Conservation (phyloP, 164 flowering plant species). For the Cinnamomum micranthum region DNA sequence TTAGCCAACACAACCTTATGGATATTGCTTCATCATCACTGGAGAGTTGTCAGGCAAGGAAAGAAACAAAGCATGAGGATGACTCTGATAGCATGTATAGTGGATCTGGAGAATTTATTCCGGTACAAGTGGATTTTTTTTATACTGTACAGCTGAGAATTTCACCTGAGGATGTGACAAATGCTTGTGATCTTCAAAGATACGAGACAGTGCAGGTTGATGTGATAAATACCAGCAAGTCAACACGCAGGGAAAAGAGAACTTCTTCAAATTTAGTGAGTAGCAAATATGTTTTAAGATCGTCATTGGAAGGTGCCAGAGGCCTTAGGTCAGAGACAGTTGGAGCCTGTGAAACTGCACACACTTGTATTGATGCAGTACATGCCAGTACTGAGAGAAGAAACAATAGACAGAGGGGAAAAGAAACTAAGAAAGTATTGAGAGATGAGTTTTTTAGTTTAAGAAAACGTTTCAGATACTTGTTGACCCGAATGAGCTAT, state of each 20-base stretch:
- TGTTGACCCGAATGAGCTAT: slow-evolving; percentile 29
- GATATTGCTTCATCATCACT: not conserved
- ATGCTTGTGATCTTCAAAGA: not conserved
- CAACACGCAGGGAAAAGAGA: slow-evolving; percentile 1
- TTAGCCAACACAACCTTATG: not conserved
- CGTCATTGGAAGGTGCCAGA: slow-evolving; percentile 14
- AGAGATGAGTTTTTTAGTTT: slow-evolving; percentile 25
- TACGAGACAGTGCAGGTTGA: not conserved
- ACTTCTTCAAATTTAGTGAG: slow-evolving; percentile 10
- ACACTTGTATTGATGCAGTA: slow-evolving; percentile 3
- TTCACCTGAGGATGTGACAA: not conserved
- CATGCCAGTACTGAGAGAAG: slow-evolving; percentile 12
- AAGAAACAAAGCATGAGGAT: not conserved
- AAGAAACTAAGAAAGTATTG: slow-evolving; percentile 6
- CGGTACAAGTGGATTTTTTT: not conserved
- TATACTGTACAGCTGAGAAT: not conserved
- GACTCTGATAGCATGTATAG: not conserved
- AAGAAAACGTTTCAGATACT: slow-evolving; percentile 26
- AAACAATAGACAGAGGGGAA: slow-evolving; percentile 16
- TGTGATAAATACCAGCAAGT: not conserved
- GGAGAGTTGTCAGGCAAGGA: not conserved
- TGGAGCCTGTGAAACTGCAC: slow-evolving; percentile 13
- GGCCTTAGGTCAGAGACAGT: slow-evolving; percentile 18
- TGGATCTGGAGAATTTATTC: not conserved
- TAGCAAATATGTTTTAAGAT: slow-evolving; percentile 16